These are phyloP conservation scores for Cryptosporidium tyzzeri DNA, from an alignment of 169 alveolate genomes.

Conservation along the genomic window DNA sequence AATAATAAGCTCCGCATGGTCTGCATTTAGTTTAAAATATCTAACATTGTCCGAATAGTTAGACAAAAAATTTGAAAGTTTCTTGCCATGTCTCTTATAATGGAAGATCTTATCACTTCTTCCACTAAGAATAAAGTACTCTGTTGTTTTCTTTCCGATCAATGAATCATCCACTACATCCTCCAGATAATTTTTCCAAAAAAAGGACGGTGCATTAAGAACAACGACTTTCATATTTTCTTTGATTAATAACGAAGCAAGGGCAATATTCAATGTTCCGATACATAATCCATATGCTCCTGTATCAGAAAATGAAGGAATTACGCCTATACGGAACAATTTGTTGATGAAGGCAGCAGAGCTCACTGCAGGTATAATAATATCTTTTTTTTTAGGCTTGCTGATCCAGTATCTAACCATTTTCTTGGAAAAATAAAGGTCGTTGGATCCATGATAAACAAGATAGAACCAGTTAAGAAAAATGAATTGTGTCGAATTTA, in stretches of 20 bases:
- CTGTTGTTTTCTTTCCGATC: slow-evolving; percentile 6
- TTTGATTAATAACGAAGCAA: slow-evolving; percentile 16
- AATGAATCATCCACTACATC: not conserved
- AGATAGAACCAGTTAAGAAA: slow-evolving; percentile 53
- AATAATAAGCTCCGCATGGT: slow-evolving; percentile 2
- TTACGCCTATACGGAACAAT: slow-evolving; percentile 34
- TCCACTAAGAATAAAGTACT: slow-evolving; percentile 28
- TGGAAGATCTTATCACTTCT: slow-evolving; percentile 2
- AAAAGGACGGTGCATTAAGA: slow-evolving; percentile 37
- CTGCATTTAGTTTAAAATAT: slow-evolving; percentile 23
- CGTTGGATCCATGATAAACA: not conserved
- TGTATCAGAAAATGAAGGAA: slow-evolving; percentile 50
- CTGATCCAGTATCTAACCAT: slow-evolving; percentile 19
- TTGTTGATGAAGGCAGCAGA: slow-evolving; percentile 62
- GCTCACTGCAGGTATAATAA: slow-evolving; percentile 66
- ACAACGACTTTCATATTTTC: slow-evolving; percentile 25
- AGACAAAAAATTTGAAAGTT: slow-evolving; percentile 21
- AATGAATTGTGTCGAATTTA: slow-evolving; percentile 32
- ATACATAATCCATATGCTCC: slow-evolving; percentile 65
- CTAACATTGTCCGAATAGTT: slow-evolving; percentile 19
- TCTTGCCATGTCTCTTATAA: slow-evolving; percentile 21
- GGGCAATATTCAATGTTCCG: slow-evolving; percentile 27
- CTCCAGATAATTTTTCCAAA: not conserved
- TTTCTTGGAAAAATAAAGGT: not conserved
- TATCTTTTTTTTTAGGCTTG: slow-evolving; percentile 25